These are phyloP conservation scores for Collybia nuda DNA, from an alignment of 768 basidiomycete species.

Conservation along the genomic window DNA sequence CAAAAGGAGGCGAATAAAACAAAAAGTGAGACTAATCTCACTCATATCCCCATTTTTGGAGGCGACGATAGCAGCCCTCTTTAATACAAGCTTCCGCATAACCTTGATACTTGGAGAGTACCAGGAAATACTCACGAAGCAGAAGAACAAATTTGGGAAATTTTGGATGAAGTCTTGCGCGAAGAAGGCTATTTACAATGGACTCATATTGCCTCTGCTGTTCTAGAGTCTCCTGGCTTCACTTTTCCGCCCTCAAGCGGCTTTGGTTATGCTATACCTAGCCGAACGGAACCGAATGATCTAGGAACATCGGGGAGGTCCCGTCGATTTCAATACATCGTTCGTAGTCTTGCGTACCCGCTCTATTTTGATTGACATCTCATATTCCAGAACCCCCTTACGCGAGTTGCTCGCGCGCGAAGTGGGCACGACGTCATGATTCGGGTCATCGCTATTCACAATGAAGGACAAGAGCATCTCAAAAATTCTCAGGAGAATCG, in stretches of 20 bases:
- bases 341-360: neutral
- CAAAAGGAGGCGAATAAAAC: too few species aligned
- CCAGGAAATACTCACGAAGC: neutral
- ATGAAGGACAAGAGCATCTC: slow-evolving; percentile 21
- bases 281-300: neutral
- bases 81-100: neutral
- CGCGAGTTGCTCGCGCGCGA: slow-evolving; percentile 5
- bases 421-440: slow-evolving; percentile 10
- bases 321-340: slow-evolving; percentile 1
- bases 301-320: neutral
- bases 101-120: neutral
- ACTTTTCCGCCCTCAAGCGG: neutral
- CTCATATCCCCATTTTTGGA: neutral
- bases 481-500: slow-evolving; percentile 19
- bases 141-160: neutral
- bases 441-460: slow-evolving; percentile 8
- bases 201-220: neutral
- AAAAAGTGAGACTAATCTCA: too few species aligned
- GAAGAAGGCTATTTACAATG: neutral
- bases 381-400: slow-evolving; percentile 9
- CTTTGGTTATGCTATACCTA: slow-evolving; percentile 1
- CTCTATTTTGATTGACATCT: neutral
- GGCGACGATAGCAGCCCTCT: too few species aligned
- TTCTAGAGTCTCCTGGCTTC: neutral
- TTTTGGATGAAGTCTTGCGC: neutral